Base-by-base conservation (phyloP, 1,284 basidiomycete genomes). In the Pyrrhoderma noxium region DNA sequence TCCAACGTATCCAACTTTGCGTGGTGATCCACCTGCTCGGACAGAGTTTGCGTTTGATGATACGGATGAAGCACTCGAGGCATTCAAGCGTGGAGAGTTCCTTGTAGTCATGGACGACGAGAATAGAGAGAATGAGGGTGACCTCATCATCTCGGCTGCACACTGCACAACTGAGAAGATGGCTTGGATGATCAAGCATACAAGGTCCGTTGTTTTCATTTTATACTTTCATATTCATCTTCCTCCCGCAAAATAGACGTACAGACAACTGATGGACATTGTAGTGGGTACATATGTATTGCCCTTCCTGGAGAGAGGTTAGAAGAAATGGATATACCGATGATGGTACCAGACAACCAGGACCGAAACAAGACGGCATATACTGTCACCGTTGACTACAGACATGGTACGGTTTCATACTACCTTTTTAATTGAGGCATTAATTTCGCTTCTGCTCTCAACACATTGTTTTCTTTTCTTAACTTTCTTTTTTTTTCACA, bases 111-210 rank as follows among this genome's bases (percentile, higher is more conserved):
- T 96, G 85, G 93, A 97, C 66, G 93, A 96, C 67, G 89, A 95
- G 68, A 75, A 76, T 58, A 74, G 94, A 57, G 93, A 97, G 72
- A 97, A 96, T 64, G 93, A 97, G 66, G 93, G 93, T 2, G 93
- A 97, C 67, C 70, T 97, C 55, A 90, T 96, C 63, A 85, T 92
- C 61, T 81, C 93, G 13, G 93, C 81, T 0, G 74, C 74, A 39
- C 79, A 82, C 53, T 82, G 89, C 58, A 93, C 93, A 18, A 91
- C 91, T 0, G 89, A 96, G 68, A 91, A 95, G 62, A 97, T 99
- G 95, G 96, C 96, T 1, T 99, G 93, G 92, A 90, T 99, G 78
- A 93, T 99, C 66, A 85, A 87, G 65, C 86, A 95, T 70, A 92
- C 91, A 0, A 95, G 91, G 93, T 93, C 56, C 54, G 80, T 37